Conservation (phyloP, 2,329 filamentous ascomycete genomes). For the Hypoxylon sp. region DNA sequence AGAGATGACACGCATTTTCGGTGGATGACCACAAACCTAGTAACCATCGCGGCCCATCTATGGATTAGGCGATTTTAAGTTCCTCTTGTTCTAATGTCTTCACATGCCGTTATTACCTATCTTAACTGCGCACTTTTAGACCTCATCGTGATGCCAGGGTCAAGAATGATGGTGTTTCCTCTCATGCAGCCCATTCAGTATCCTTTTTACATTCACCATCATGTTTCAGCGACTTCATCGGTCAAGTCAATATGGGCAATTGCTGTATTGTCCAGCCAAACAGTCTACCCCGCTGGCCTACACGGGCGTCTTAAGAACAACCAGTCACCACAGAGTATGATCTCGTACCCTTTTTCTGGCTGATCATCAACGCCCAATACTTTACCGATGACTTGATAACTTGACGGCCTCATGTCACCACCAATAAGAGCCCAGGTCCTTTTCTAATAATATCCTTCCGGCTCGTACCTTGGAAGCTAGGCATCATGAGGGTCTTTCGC, state of each 20-base stretch:
- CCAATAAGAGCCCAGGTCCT: slow-evolving; percentile 11
- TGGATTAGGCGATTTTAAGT: no score
- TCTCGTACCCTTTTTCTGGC: slow-evolving; percentile 9
- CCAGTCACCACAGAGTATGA: slow-evolving; percentile 4
- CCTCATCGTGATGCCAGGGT: no score
- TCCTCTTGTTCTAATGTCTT: no score
- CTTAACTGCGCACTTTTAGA: no score
- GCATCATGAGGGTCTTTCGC: slow-evolving; percentile 26
- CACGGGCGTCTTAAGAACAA: slow-evolving; percentile 25
- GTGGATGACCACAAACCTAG: no score
- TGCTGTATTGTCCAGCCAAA: slow-evolving; percentile 8
- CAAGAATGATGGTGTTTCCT: no score
- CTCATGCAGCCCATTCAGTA: slow-evolving; percentile 11
- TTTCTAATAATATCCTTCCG: slow-evolving; percentile 15
- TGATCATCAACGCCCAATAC: slow-evolving; percentile 1
- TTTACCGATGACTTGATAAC: slow-evolving; percentile 9
- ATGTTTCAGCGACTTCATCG: slow-evolving; percentile 17
- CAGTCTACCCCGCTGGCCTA: slow-evolving; percentile 3
- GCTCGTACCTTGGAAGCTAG: slow-evolving; percentile 13
- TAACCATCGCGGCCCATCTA: no score
- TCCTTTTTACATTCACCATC: slow-evolving; percentile 24
- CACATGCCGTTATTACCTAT: no score
- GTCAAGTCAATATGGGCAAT: slow-evolving; percentile 24
- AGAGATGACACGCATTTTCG: no score
- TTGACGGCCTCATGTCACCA: slow-evolving; percentile 22